Evolutionary conservation across 345 rosid genomes (phyloP), one percentile per base, ranked within the genome.

Genomic region (Cochlearia excelsa): DNA sequence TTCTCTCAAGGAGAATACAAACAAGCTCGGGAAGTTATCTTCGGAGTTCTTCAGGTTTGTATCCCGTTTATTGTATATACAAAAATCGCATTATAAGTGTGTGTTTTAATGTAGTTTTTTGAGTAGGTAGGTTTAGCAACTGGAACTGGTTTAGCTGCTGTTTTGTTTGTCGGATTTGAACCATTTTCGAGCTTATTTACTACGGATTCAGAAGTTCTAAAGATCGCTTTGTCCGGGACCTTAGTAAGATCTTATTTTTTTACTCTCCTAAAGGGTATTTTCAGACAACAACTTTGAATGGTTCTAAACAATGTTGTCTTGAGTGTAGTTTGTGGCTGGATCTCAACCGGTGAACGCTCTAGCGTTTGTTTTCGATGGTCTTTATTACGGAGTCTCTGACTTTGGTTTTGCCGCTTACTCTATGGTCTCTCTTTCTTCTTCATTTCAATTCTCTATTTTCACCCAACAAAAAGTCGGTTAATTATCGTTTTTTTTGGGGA

Each of bases 321-420:
- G 51, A 5, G 8, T 73, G 72, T 79, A 93, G 99, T 93, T 93
- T 74, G 94, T 93, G 64, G 97, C 97, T 54, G 86, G 89, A 68
- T 79, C 99, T 48, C 99, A 86, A 67, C 97, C 99, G 28, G 73
- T 93, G 65, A 93, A 93, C 70, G 95, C 97, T 39, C 52, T 86
- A 16, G 99, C 99, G 8, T 93, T 93, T 46, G 89, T 93, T 57
- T 59, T 86, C 11, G 99, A 93, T 62, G 99, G 98, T 37, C 91
- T 93, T 2, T 93, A 88, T 45, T 88, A 88, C 33, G 99, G 95
- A 38, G 99, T 82, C 73, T 88, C 97, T 3, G 99, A 93, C 75
- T 88, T 81, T 9, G 89, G 79, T 74, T 88, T 81, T 78, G 95
- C 99, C 38, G 90, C 97, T 11, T 77, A 83, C 74, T 82, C 99